Conservation (phyloP, 2,329 filamentous ascomycete genomes). For the Pestalotiopsis sp. region DNA sequence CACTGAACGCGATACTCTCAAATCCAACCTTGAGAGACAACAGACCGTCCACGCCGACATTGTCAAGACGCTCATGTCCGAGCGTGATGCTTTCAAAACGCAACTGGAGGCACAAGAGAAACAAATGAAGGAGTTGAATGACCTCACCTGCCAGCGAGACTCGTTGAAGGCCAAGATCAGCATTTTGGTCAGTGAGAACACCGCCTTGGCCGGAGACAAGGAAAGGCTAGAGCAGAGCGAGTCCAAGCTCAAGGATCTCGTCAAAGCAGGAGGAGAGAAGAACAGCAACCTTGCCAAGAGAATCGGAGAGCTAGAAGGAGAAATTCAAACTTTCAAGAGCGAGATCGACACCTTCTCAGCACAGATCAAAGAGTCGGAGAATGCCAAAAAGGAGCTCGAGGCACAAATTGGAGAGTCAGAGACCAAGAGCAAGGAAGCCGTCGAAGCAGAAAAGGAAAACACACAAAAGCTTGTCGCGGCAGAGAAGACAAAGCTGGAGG, state of each 20-base stretch:
- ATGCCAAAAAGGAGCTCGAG: slow-evolving; percentile 12
- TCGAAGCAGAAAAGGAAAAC: slow-evolving; percentile 12
- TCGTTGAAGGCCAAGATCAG: slow-evolving; percentile 22
- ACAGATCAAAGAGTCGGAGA: slow-evolving; percentile 27
- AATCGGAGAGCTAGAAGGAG: slow-evolving; percentile 14
- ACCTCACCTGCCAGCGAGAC: slow-evolving; percentile 25
- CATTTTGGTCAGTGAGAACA: slow-evolving; percentile 14
- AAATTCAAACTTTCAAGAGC: slow-evolving; percentile 31
- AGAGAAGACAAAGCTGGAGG: slow-evolving; percentile 15
- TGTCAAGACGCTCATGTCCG: slow-evolving; percentile 21
- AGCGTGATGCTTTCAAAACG: slow-evolving; percentile 25
- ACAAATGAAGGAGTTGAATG: slow-evolving; percentile 21
- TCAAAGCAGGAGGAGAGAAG: slow-evolving; percentile 27
- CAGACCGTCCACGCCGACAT: slow-evolving; percentile 21
- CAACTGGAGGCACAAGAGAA: slow-evolving; percentile 21
- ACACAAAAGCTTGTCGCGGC: slow-evolving; percentile 14
- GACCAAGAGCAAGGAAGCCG: slow-evolving; percentile 19
- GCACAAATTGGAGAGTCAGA: slow-evolving; percentile 9
- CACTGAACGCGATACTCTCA: slow-evolving; percentile 26
- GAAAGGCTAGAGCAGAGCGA: slow-evolving; percentile 29
- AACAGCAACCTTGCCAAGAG: slow-evolving; percentile 25
- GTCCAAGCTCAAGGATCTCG: slow-evolving; percentile 28
- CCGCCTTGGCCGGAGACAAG: slow-evolving; percentile 20
- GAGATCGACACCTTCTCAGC: slow-evolving; percentile 28
- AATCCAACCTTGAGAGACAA: slow-evolving; percentile 20